Conservation (phyloP, 768 basidiomycete species). For the Mycena vulgaris region DNA sequence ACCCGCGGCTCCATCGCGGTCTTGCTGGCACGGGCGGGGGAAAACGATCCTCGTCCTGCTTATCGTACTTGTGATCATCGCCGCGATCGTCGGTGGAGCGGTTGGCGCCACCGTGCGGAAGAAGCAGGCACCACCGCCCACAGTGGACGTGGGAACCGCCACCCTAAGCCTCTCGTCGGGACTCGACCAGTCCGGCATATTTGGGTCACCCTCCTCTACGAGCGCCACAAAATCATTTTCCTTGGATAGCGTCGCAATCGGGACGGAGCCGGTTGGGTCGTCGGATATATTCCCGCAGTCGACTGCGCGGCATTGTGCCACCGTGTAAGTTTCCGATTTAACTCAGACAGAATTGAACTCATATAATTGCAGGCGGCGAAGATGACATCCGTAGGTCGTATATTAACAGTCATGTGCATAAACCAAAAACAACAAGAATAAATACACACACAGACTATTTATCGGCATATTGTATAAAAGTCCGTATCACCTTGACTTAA, state of each 20-base stretch:
- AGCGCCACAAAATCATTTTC: background rate
- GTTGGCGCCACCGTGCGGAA: slow-evolving; percentile 10
- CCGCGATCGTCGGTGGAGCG: slow-evolving; percentile 26
- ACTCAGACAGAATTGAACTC: background rate
- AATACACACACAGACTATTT: background rate
- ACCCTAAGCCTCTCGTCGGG: background rate
- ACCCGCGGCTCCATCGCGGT: background rate
- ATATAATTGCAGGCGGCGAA: slow-evolving; percentile 10
- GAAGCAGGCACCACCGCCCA: background rate
- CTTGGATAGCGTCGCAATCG: background rate
- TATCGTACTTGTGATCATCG: slow-evolving; percentile 21
- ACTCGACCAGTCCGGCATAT: background rate
- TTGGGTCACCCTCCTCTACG: background rate
- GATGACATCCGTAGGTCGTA: background rate
- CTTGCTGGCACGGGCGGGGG: slow-evolving; percentile 11
- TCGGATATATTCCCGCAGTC: background rate
- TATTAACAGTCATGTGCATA: slow-evolving; percentile 5
- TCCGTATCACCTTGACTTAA: background rate
- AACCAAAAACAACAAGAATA: background rate
- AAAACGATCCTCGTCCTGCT: background rate
- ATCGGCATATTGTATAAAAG: background rate
- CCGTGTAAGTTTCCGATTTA: slow-evolving; percentile 12
- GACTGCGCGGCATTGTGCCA: slow-evolving; percentile 7
- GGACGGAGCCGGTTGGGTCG: background rate
- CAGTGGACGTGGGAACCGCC: background rate